A percentile compares a stretch with the other conserved stretches of the same genome.
Conservation (phyloP, 106 monocot species). For the Apostasia shenzhenica region DNA sequence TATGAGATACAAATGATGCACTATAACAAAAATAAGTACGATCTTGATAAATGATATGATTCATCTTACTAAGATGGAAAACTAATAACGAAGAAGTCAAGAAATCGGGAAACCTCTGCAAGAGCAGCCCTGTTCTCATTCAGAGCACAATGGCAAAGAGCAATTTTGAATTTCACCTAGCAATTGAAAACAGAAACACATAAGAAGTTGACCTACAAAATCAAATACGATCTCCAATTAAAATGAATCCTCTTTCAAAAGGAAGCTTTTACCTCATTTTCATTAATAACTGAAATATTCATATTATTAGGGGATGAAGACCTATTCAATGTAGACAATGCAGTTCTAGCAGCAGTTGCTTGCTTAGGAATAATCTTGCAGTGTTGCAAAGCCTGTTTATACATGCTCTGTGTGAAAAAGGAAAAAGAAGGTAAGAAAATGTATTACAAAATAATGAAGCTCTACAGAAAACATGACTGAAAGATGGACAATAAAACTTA, state of each 20-base stretch:
- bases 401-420: conserved; percentile 49
- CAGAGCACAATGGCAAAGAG: conserved; percentile 78
- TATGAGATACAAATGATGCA: too few species aligned
- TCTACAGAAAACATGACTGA: not conserved
- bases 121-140: conserved; percentile 89
- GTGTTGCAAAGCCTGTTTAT: conserved; percentile 90
- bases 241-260: conserved; percentile 1
- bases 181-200: conserved; percentile 12
- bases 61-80: too few species aligned
- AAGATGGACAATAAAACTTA: too few species aligned
- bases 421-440: not conserved
- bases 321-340: conserved; percentile 56
- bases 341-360: conserved; percentile 46
- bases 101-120: conserved; percentile 45
- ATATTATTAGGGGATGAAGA: conserved; percentile 88
- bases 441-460: not conserved
- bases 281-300: conserved; percentile 58
- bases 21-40: too few species aligned
- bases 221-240: conserved; percentile 2
- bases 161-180: conserved; percentile 94
- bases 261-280: conserved; percentile 63
- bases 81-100: too few species aligned
- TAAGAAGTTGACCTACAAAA: not conserved
- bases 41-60: too few species aligned
- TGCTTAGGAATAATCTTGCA: conserved; percentile 77